phyloP scores from a whole-genome alignment of 495 filamentous ascomycete genomes.

The Penicillium waksmanii region DNA sequence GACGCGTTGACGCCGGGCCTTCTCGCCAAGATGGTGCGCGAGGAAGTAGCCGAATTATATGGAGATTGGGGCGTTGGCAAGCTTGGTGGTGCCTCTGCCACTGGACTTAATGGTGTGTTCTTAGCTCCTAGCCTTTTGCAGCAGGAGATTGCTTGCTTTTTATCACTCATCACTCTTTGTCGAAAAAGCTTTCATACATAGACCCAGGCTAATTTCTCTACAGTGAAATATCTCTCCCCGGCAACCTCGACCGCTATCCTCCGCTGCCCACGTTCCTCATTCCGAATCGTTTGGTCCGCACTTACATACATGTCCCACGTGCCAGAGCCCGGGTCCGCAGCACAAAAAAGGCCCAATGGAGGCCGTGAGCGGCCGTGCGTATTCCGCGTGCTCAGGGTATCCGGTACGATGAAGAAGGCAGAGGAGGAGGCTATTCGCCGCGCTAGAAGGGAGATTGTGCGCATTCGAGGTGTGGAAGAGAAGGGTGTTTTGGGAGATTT shows the following conservation, averaged over 20 bases:
- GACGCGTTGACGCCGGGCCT: constrained; percentile 63
- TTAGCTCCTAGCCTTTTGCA: too few relatives aligned
- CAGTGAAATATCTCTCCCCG: constrained; percentile 90
- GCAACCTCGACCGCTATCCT: constrained; percentile 95
- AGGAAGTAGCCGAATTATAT: constrained; percentile 71
- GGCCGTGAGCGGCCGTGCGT: constrained; percentile 60
- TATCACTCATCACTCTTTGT: too few relatives aligned
- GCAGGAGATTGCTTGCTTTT: too few relatives aligned
- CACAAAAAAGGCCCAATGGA: constrained; percentile 43
- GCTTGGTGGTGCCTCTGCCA: constrained; percentile 54
- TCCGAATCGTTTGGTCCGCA: constrained; percentile 86
- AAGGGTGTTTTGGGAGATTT: constrained; percentile 47
- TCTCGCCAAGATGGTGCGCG: constrained; percentile 68
- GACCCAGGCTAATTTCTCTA: not conserved
- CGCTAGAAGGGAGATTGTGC: constrained; percentile 70
- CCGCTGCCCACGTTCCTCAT: constrained; percentile 74
- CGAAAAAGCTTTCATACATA: too few relatives aligned
- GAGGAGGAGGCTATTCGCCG: constrained; percentile 85
- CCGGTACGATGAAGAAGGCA: constrained; percentile 88
- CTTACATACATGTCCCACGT: constrained; percentile 79
- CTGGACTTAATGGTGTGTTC: constrained; percentile 64
- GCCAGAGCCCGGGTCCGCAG: constrained; percentile 40
- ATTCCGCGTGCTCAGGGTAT: constrained; percentile 86
- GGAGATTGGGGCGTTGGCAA: constrained; percentile 88
- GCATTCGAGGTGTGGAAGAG: constrained; percentile 54